phyloP scores from a whole-genome alignment of 2,329 filamentous ascomycete species.

The Microcera coccophila region DNA sequence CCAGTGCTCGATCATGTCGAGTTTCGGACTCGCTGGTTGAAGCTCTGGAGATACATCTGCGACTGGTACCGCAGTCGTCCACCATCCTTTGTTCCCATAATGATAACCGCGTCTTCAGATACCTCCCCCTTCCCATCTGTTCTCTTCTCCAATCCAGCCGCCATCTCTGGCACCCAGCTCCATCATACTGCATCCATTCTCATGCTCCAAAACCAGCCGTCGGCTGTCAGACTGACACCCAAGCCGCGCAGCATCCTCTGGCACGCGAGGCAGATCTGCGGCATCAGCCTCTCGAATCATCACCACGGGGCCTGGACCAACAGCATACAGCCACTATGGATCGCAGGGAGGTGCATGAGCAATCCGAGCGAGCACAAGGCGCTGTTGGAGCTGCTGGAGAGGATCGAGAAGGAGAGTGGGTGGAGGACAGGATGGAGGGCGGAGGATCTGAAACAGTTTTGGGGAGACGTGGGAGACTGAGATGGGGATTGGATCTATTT shows the following conservation, averaged over 20 bases:
- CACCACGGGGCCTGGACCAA: slow-evolving; percentile 54
- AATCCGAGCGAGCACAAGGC: slow-evolving; percentile 40
- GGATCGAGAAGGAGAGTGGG: slow-evolving; percentile 50
- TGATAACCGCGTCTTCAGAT: slow-evolving; percentile 36
- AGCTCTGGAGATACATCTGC: slow-evolving; percentile 37
- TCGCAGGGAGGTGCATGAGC: slow-evolving; percentile 50
- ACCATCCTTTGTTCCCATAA: slow-evolving; percentile 34
- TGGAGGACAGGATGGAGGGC: slow-evolving; percentile 52
- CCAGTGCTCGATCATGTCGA: slow-evolving; percentile 20
- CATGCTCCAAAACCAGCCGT: slow-evolving; percentile 45
- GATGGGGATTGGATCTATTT: no score
- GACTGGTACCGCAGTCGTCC: slow-evolving; percentile 39
- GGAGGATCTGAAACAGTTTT: slow-evolving; percentile 49
- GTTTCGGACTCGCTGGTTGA: slow-evolving; percentile 33
- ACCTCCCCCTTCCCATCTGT: slow-evolving; percentile 48
- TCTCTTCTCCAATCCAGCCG: slow-evolving; percentile 48
- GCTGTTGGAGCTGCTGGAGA: slow-evolving; percentile 44
- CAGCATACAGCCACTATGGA: slow-evolving; percentile 51
- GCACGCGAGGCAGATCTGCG: slow-evolving; percentile 51
- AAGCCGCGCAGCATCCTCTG: slow-evolving; percentile 41
- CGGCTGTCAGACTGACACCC: slow-evolving; percentile 37
- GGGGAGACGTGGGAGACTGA: slow-evolving; percentile 38
- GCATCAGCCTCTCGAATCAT: slow-evolving; percentile 49
- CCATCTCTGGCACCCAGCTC: slow-evolving; percentile 52
- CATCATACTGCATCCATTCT: slow-evolving; percentile 52